These are phyloP conservation scores for Talaromyces sp. DNA, from an alignment of 2,329 filamentous ascomycete species.

Conservation along the genomic window DNA sequence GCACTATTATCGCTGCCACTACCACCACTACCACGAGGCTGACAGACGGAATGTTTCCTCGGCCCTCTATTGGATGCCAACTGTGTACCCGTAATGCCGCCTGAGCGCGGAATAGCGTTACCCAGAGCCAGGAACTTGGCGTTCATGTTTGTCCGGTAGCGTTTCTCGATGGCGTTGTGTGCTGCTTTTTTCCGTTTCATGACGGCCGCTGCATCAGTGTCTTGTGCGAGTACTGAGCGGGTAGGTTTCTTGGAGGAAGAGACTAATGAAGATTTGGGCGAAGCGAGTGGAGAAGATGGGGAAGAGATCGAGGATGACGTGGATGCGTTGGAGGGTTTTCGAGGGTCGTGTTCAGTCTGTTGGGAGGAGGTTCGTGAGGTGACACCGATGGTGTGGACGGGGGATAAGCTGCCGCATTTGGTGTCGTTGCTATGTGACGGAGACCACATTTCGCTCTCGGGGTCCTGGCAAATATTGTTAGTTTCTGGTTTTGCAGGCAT, in stretches of 20 bases:
- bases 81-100: constrained; percentile 6
- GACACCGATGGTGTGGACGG: neutral
- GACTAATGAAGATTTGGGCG: constrained; percentile 4
- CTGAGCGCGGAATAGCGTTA: constrained; percentile 29
- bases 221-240: constrained; percentile 7
- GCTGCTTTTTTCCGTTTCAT: constrained; percentile 37
- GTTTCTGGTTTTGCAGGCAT: neutral
- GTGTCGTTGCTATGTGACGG: constrained; percentile 11
- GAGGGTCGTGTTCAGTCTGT: neutral
- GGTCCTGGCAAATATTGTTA: constrained; percentile 1
- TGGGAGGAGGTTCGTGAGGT: neutral
- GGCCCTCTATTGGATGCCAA: constrained; percentile 13
- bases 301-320: constrained; percentile 6
- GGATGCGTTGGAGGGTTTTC: constrained; percentile 16
- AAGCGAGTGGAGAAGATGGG: constrained; percentile 7
- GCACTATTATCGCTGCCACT: neutral
- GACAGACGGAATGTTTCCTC: constrained; percentile 13
- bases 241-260: neutral
- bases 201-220: constrained; percentile 21
- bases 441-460: constrained; percentile 18
- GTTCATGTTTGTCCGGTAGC: constrained; percentile 44
- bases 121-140: constrained; percentile 41
- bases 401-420: constrained; percentile 15
- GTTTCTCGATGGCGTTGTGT: constrained; percentile 43
- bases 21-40: neutral